Percentiles rank a stretch among this genome's conserved stretches.
Conservation (phyloP, 768 basidiomycete genomes). For the Pleurotus djamor region DNA sequence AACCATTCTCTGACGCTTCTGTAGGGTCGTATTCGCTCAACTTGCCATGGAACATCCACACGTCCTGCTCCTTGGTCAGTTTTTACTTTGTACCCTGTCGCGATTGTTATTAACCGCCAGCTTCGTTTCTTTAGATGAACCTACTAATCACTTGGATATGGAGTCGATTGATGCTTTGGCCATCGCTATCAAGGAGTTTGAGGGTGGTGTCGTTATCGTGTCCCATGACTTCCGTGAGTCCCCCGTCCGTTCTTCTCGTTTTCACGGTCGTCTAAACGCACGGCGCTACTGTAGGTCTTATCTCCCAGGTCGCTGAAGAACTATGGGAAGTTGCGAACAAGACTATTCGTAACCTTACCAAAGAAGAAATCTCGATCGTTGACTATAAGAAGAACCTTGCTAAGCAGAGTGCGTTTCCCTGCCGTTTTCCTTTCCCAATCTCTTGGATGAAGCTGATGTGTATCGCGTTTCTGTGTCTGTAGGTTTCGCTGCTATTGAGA, state of each 20-base stretch:
- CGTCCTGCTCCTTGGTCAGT: constrained; percentile 79
- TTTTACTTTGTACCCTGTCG: neutral
- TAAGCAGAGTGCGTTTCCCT: constrained; percentile 61
- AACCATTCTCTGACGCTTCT: constrained; percentile 9
- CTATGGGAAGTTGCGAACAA: constrained; percentile 98
- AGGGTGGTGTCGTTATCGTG: constrained; percentile 98
- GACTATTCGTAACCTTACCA: constrained; percentile 91
- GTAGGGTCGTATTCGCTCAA: constrained; percentile 92
- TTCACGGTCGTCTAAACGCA: neutral
- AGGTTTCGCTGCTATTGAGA: constrained; percentile 88
- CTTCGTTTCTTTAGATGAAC: constrained; percentile 59
- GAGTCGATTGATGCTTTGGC: constrained; percentile 97
- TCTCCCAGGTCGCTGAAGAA: constrained; percentile 97
- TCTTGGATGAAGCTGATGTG: neutral
- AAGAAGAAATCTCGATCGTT: constrained; percentile 85
- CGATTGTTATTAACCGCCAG: neutral
- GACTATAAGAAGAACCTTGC: constrained; percentile 91
- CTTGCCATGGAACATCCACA: constrained; percentile 98
- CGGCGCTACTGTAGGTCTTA: constrained; percentile 58
- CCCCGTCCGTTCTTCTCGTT: neutral
- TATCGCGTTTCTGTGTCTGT: constrained; percentile 2
- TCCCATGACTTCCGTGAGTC: constrained; percentile 97
- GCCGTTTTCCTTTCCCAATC: neutral
- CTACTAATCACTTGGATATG: constrained; percentile 98
- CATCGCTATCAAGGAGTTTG: constrained; percentile 92